A percentile compares a stretch with the other conserved stretches of the same genome.
Evolutionary conservation across 2,329 filamentous ascomycete species (phyloP).

Genomic region (Penicillium janthinellum): DNA sequence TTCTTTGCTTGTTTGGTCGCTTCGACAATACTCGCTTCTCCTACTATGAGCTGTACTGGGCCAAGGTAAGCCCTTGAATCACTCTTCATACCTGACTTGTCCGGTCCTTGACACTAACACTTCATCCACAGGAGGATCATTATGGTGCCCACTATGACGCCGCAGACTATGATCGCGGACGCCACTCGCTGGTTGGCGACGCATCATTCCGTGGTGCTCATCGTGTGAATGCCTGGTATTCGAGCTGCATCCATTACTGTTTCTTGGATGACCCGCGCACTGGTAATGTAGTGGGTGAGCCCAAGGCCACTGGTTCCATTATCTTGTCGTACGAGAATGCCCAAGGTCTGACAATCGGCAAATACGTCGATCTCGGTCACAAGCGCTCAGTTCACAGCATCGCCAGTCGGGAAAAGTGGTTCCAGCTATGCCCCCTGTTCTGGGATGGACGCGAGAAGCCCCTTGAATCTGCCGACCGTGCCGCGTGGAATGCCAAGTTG

Average conservation of each 20-base stretch:
- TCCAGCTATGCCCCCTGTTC: conserved; percentile 50
- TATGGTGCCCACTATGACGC: conserved; percentile 61
- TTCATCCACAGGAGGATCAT: conserved; percentile 55
- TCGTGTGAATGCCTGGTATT: conserved; percentile 61
- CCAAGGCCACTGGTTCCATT: conserved; percentile 68
- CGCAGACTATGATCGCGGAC: conserved; percentile 59
- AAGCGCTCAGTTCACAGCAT: conserved; percentile 58
- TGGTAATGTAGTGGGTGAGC: conserved; percentile 61
- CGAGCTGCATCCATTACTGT: conserved; percentile 60
- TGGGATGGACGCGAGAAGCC: conserved; percentile 52
- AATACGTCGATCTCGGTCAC: conserved; percentile 71
- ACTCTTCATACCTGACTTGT: neutral
- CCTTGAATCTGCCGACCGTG: conserved; percentile 49
- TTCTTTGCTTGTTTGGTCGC: conserved; percentile 67
- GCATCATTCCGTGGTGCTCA: conserved; percentile 56
- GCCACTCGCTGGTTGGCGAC: conserved; percentile 63
- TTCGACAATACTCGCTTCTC: conserved; percentile 73
- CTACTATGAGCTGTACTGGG: conserved; percentile 83
- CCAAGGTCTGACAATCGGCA: conserved; percentile 71
- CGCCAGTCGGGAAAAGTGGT: conserved; percentile 29
- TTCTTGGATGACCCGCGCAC: conserved; percentile 63
- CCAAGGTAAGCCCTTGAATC: conserved; percentile 53
- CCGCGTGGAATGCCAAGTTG: conserved; percentile 52
- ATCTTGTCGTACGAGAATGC: conserved; percentile 75
- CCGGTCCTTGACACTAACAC: neutral